Conservation (phyloP, 441 rosid genomes). For the Populus trichocarpa region DNA sequence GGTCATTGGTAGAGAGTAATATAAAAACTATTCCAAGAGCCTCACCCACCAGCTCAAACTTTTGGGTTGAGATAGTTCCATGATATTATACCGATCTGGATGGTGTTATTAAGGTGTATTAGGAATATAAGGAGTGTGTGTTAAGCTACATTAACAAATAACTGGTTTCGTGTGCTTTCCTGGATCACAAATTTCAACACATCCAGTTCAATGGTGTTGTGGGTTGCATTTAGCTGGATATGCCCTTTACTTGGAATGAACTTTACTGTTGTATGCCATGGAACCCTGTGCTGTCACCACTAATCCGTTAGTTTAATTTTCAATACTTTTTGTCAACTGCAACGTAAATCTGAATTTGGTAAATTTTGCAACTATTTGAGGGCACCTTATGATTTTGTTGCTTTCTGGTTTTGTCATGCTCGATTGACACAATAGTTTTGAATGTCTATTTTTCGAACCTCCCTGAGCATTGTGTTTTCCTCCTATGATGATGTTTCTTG, state of each 20-base stretch:
- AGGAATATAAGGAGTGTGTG: not conserved
- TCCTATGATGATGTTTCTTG: not conserved
- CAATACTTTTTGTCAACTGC: not conserved
- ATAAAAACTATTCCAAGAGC: not conserved
- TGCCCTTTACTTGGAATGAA: not conserved
- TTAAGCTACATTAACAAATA: not conserved
- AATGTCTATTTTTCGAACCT: not conserved
- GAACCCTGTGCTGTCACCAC: not conserved
- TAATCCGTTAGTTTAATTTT: not conserved
- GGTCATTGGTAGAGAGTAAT: not conserved
- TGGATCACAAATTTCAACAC: not conserved
- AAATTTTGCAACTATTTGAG: not conserved
- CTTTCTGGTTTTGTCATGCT: not conserved
- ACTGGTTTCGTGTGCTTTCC: not conserved
- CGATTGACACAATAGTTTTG: not conserved
- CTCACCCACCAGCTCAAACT: not conserved
- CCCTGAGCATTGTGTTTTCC: not conserved
- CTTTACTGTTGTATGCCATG: not conserved
- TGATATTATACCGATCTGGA: not conserved
- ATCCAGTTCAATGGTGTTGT: not conserved
- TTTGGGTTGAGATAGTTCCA: not conserved
- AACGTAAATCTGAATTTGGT: not conserved
- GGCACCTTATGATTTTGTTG: not conserved
- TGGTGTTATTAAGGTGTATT: not conserved
- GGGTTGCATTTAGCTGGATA: not conserved